Evolutionary conservation across 1,284 basidiomycete species (phyloP).

Genomic region (Apiotrichum domesticum): DNA sequence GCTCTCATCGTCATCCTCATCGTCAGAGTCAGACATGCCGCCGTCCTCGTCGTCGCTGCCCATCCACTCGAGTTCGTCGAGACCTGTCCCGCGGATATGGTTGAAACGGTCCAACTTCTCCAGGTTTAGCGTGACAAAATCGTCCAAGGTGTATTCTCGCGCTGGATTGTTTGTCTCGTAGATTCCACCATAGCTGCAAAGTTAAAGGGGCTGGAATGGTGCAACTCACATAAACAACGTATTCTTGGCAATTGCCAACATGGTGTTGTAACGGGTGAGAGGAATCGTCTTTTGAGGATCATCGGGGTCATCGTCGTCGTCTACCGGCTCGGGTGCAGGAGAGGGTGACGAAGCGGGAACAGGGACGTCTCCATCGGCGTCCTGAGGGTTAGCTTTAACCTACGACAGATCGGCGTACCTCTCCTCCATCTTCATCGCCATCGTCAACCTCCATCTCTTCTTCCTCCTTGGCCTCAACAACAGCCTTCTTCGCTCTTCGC

Average conservation of each 20-base stretch:
- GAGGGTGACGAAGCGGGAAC: slow-evolving; percentile 5
- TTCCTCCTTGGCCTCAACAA: slow-evolving; percentile 42
- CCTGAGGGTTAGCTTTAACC: slow-evolving; percentile 32
- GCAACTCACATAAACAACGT: slow-evolving; percentile 69
- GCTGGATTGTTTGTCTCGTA: slow-evolving; percentile 62
- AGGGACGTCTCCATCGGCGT: slow-evolving; percentile 20
- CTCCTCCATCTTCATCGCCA: slow-evolving; percentile 17
- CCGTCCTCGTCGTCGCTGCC: slow-evolving; percentile 56
- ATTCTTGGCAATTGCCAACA: slow-evolving; percentile 80
- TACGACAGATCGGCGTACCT: slow-evolving; percentile 18
- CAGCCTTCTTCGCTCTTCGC: slow-evolving; percentile 24
- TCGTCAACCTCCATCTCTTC: slow-evolving; percentile 20
- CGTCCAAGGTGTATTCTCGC: slow-evolving; percentile 77
- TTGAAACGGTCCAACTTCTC: slow-evolving; percentile 73
- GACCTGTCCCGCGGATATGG: slow-evolving; percentile 63
- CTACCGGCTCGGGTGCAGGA: slow-evolving; percentile 3
- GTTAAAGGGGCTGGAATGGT: neutral
- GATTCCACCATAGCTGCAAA: slow-evolving; percentile 75
- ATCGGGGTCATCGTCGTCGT: slow-evolving; percentile 55
- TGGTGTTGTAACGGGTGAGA: slow-evolving; percentile 79
- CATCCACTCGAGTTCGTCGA: slow-evolving; percentile 57
- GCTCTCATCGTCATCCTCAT: slow-evolving; percentile 34
- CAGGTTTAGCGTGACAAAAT: slow-evolving; percentile 68
- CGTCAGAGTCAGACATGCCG: slow-evolving; percentile 37
- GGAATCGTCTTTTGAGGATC: slow-evolving; percentile 69